These are phyloP conservation scores for Cercospora sp. DNA, from an alignment of 2,329 filamentous ascomycete genomes.

Conservation along the genomic window DNA sequence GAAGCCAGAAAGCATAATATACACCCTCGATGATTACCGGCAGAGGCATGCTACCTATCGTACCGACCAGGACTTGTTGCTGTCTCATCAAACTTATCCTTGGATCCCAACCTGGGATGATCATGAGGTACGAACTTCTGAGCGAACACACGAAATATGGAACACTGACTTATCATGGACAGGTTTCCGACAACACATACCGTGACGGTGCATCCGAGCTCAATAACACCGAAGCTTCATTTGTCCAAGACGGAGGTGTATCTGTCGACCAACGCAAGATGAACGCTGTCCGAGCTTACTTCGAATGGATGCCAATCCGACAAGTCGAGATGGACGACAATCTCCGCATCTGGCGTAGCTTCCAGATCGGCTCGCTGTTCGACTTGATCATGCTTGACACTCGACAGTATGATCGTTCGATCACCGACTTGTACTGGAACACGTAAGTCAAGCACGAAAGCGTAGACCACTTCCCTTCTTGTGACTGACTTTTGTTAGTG, in stretches of 20 bases:
- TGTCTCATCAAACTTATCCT: slow-evolving; percentile 57
- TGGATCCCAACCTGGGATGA: slow-evolving; percentile 52
- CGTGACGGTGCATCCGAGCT: slow-evolving; percentile 60
- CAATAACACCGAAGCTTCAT: slow-evolving; percentile 68
- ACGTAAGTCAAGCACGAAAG: background rate
- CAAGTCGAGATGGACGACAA: slow-evolving; percentile 70
- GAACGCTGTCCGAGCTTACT: slow-evolving; percentile 70
- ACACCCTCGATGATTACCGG: slow-evolving; percentile 60
- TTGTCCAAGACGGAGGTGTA: slow-evolving; percentile 58
- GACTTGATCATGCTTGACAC: slow-evolving; percentile 71
- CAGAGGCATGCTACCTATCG: slow-evolving; percentile 59
- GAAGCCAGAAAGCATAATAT: slow-evolving; percentile 54
- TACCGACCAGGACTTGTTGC: slow-evolving; percentile 61
- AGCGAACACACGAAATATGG: background rate
- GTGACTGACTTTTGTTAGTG: slow-evolving; percentile 28
- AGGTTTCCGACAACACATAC: slow-evolving; percentile 66
- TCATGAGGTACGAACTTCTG: slow-evolving; percentile 30
- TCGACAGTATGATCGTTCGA: slow-evolving; percentile 66
- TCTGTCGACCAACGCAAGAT: slow-evolving; percentile 72
- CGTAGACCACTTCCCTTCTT: too few species aligned
- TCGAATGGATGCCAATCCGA: slow-evolving; percentile 58
- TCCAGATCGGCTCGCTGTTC: slow-evolving; percentile 64
- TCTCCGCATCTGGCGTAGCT: slow-evolving; percentile 66
- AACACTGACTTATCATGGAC: background rate
- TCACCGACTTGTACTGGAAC: slow-evolving; percentile 54